A percentile compares a stretch with the other conserved stretches of the same genome.
Conservation (phyloP, 1,284 basidiomycete genomes). For the Rhodotorula sp. region DNA sequence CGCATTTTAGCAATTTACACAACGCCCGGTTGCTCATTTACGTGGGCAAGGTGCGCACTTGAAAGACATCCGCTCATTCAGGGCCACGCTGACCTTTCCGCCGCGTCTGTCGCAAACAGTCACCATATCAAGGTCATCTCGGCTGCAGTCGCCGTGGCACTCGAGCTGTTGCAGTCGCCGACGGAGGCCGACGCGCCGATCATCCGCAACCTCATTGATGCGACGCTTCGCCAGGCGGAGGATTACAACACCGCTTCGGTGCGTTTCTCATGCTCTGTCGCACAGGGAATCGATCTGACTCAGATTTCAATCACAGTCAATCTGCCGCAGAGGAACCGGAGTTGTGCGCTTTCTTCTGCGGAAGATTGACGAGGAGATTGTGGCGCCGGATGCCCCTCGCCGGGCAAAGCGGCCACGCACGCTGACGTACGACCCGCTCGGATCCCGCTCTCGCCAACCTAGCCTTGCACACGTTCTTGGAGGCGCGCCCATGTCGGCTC, state of each 20-base stretch:
- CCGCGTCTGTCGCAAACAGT: not conserved
- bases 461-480: constrained; percentile 4
- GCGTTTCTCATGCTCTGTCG: not conserved
- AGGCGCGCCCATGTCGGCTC: not conserved
- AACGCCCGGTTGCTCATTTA: constrained; percentile 7
- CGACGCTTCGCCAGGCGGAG: constrained; percentile 1
- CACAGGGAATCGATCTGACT: not conserved
- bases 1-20: constrained; percentile 30
- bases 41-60: constrained; percentile 11
- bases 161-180: constrained; percentile 26
- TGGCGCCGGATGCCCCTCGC: not conserved
- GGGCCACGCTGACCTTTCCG: too few relatives aligned
- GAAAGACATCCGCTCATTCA: not conserved
- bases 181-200: constrained; percentile 14
- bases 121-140: constrained; percentile 15
- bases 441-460: not conserved
- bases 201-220: constrained; percentile 7
- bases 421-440: constrained; percentile 4
- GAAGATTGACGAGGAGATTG: constrained; percentile 13
- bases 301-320: not conserved
- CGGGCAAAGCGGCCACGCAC: constrained; percentile 18
- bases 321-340: constrained; percentile 12
- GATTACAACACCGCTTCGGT: constrained; percentile 8
- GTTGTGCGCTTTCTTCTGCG: constrained; percentile 27
- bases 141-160: constrained; percentile 17